phyloP scores from a whole-genome alignment of 495 filamentous ascomycete species.

The Penicillium fimorum region DNA sequence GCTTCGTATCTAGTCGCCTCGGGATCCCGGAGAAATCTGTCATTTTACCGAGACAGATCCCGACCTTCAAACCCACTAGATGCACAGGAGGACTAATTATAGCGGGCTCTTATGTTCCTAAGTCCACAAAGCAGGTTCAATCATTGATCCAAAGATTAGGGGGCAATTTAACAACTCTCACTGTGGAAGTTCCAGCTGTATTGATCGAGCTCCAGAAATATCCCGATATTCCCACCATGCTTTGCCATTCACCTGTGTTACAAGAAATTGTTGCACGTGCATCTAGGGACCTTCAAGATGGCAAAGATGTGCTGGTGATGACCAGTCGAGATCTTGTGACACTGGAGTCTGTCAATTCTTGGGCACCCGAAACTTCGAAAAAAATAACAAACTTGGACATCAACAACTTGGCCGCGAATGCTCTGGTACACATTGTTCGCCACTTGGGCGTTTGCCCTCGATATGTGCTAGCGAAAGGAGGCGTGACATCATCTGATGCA shows the following conservation, averaged over 20 bases:
- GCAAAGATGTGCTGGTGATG: background rate
- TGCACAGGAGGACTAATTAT: background rate
- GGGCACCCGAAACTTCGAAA: background rate
- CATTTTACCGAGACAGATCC: constrained; percentile 1
- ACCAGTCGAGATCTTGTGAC: constrained; percentile 3
- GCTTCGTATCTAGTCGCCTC: constrained; percentile 1
- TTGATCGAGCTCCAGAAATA: constrained; percentile 3
- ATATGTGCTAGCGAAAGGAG: constrained; percentile 1
- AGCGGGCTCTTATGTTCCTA: background rate
- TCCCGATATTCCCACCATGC: constrained; percentile 2
- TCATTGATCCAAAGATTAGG: constrained; percentile 4
- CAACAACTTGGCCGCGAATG: constrained; percentile 1
- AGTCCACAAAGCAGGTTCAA: background rate
- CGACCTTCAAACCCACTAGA: background rate
- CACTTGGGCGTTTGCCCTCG: background rate
- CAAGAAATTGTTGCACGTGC: background rate
- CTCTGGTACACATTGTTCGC: constrained; percentile 1
- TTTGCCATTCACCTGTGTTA: background rate
- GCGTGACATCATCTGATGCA: background rate
- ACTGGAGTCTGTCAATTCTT: background rate
- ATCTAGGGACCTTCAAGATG: background rate
- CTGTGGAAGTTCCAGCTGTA: background rate
- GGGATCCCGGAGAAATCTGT: background rate
- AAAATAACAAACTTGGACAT: constrained; percentile 1
- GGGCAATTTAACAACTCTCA: background rate